Base-by-base conservation (phyloP, 352 stramenopile species). In the Phytophthora sp. region DNA sequence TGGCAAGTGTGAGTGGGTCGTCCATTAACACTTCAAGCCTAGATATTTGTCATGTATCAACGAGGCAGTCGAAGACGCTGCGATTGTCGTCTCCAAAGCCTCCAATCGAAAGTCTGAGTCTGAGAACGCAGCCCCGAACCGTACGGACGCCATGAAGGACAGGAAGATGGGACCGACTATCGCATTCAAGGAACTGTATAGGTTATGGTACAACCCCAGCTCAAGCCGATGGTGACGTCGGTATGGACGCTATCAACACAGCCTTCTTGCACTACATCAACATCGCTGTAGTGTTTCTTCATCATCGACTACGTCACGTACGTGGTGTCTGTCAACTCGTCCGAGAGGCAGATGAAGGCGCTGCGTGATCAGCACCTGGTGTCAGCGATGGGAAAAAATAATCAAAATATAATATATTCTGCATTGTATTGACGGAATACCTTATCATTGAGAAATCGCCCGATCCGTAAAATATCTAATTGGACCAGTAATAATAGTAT, bases 291-390 rank as follows among this genome's bases (percentile, higher is more conserved):
- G 52, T 18, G n/a, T 11, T 50, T 89, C 4, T 82, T 89, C n/a
- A 16, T 36, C 2, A 69, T 53, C 0, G 53, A 73, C 33, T 69
- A 57, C 13, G 1, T 69, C 13, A 53, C 66, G 2, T 73, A 65
- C 52, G 35, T 69, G 2, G 4, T 61, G 21, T 73, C 69, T 42
- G 47, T 21, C n/a, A 35, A 44, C n/a, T 61, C 57, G 30, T 41
- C 65, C 7, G 77, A 83, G 45, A 49, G 54, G 3, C 77, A 86
- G 54, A 81, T 86, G 62, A 73, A 80, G 51, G 56, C 56, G 3
- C 61, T 86, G 16, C 66, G 77, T 21, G 55, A 36, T 20, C 41
- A 74, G 16, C 67, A 82, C 57, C 76, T 86, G 61, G 54, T 86
- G 7, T n/a, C n/a, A n/a, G n/a, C n/a, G n/a, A n/a, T n/a, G n/a